Evolutionary conservation across 2,329 filamentous ascomycete species (phyloP).

Genomic region (Helminthosporium solani): DNA sequence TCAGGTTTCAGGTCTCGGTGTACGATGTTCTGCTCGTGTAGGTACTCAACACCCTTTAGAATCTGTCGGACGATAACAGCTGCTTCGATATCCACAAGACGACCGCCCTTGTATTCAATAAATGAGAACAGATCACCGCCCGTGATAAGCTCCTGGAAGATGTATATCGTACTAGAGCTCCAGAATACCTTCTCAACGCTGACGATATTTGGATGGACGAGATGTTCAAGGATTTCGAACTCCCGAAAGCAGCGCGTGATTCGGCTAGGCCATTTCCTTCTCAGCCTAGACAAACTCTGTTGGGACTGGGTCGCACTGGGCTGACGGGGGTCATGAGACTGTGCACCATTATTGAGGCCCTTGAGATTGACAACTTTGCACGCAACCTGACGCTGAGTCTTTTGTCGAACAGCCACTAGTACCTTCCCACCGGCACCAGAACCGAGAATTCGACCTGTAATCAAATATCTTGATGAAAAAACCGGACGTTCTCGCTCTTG

Average conservation of each 20-base stretch:
- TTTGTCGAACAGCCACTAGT: slow-evolving; percentile 55
- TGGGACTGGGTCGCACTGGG: slow-evolving; percentile 5
- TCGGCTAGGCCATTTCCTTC: slow-evolving; percentile 21
- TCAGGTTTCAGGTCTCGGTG: slow-evolving; percentile 66
- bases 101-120: slow-evolving; percentile 51
- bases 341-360: slow-evolving; percentile 14
- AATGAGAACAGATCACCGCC: slow-evolving; percentile 64
- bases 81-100: slow-evolving; percentile 52
- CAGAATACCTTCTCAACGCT: slow-evolving; percentile 57
- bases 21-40: slow-evolving; percentile 57
- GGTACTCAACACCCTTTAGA: slow-evolving; percentile 58
- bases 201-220: slow-evolving; percentile 63
- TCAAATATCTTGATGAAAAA: slow-evolving; percentile 51
- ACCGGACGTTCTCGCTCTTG: slow-evolving; percentile 42
- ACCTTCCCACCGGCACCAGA: slow-evolving; percentile 56
- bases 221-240: slow-evolving; percentile 51
- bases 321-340: slow-evolving; percentile 9
- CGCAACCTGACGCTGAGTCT: slow-evolving; percentile 61
- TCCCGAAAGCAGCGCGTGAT: slow-evolving; percentile 41
- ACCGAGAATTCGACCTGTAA: slow-evolving; percentile 56
- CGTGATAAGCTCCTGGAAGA: slow-evolving; percentile 61
- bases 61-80: slow-evolving; percentile 59
- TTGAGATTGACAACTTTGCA: slow-evolving; percentile 65
- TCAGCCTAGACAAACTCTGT: slow-evolving; percentile 1
- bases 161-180: slow-evolving; percentile 56